Conservation (phyloP, 2,329 filamentous ascomycete genomes). For the Ramichloridium luteum region DNA sequence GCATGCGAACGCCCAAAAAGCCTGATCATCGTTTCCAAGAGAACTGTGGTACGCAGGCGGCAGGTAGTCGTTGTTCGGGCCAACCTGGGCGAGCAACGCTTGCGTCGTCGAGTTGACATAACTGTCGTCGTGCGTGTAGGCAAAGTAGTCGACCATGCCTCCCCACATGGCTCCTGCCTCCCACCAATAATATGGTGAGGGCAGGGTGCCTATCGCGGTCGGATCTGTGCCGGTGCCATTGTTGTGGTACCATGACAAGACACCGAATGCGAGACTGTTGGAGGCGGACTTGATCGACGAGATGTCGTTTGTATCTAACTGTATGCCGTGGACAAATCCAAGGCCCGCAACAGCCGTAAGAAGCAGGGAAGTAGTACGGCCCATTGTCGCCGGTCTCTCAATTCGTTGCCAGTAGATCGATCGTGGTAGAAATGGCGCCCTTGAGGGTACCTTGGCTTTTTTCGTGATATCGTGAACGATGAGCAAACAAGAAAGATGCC, state of each 20-base stretch:
- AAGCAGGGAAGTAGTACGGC: no score
- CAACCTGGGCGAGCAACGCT: conserved; percentile 32
- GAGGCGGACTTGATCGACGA: conserved; percentile 25
- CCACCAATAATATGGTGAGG: conserved; percentile 37
- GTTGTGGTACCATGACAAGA: conserved; percentile 26
- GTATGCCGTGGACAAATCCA: no score
- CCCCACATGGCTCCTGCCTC: conserved; percentile 30
- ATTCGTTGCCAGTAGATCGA: no score
- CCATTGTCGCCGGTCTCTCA: no score
- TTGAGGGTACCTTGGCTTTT: no score
- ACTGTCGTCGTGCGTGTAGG: conserved; percentile 33
- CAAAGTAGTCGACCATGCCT: conserved; percentile 32
- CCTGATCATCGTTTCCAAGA: conserved; percentile 46
- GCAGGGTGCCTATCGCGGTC: conserved; percentile 27
- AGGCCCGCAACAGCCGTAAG: no score
- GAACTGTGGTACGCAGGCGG: conserved; percentile 25
- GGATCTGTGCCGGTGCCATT: conserved; percentile 21
- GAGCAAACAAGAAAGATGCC: no score
- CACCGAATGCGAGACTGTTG: conserved; percentile 20
- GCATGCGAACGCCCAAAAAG: conserved; percentile 76
- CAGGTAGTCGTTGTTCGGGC: conserved; percentile 32
- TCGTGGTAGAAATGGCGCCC: no score
- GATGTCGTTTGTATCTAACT: conserved; percentile 13
- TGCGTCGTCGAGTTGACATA: conserved; percentile 32
- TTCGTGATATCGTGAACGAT: no score